phyloP scores from a whole-genome alignment of 2,329 filamentous ascomycete genomes.

The Lasiodiplodia sp. region DNA sequence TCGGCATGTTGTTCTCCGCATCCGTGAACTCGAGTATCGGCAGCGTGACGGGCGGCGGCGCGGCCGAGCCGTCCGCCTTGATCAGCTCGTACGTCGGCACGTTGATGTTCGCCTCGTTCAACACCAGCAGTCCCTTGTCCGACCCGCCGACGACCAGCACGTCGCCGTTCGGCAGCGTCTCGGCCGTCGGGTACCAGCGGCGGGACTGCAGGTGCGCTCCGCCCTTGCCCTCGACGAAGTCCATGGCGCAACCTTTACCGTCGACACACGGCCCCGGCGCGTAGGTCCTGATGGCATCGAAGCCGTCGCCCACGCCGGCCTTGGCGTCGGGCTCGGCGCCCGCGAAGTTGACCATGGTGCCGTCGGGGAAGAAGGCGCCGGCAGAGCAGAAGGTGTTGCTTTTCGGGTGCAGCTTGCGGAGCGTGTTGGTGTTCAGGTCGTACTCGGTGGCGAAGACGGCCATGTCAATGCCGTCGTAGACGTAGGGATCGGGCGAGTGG shows the following conservation, averaged over 20 bases:
- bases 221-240: conserved; percentile 12
- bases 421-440: conserved; percentile 28
- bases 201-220: conserved; percentile 4
- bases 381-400: conserved; percentile 33
- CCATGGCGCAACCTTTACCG: conserved; percentile 23
- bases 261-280: conserved; percentile 28
- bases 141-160: conserved; percentile 25
- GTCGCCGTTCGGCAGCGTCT: conserved; percentile 25
- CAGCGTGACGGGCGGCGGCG: conserved; percentile 15
- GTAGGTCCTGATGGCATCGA: conserved; percentile 31
- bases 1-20: conserved; percentile 25
- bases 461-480: conserved; percentile 27
- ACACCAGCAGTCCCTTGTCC: conserved; percentile 9
- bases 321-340: conserved; percentile 31
- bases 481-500: conserved; percentile 28
- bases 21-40: conserved; percentile 27
- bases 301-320: conserved; percentile 28
- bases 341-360: conserved; percentile 31
- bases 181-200: conserved; percentile 23
- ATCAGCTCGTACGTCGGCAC: conserved; percentile 30
- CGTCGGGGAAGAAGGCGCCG: conserved; percentile 32
- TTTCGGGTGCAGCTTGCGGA: conserved; percentile 31
- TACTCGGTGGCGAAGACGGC: conserved; percentile 32
- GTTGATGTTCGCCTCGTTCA: conserved; percentile 29
- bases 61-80: not conserved